Percentiles rank a stretch among this genome's conserved stretches.
Evolutionary conservation across 2,329 filamentous ascomycete species (phyloP).

Genomic region (Teratosphaeria gauchensis): DNA sequence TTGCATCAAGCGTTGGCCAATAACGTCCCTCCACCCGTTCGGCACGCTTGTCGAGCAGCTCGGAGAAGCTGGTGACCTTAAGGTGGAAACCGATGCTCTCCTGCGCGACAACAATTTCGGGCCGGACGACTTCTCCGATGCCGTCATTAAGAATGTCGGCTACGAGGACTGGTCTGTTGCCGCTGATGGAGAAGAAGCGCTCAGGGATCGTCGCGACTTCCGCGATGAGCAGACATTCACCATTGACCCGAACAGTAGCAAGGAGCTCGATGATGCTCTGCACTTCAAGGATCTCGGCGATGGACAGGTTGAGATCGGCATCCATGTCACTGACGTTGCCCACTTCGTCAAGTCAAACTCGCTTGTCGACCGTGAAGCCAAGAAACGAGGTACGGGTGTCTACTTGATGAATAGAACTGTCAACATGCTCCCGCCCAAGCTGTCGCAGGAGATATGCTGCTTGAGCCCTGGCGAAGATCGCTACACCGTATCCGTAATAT

Average conservation of each 20-base stretch:
- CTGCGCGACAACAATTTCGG: conserved; percentile 98
- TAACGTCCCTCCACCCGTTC: conserved; percentile 97
- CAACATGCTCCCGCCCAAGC: conserved; percentile 76
- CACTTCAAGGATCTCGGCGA: conserved; percentile 79
- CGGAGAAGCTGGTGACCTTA: conserved; percentile 92
- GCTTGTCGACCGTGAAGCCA: conserved; percentile 89
- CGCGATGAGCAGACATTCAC: conserved; percentile 82
- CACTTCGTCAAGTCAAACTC: conserved; percentile 97
- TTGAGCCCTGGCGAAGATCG: conserved; percentile 79
- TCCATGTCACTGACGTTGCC: conserved; percentile 89
- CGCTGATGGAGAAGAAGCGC: conserved; percentile 66
- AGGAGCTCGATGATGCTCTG: conserved; percentile 84
- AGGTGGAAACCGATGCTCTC: conserved; percentile 94
- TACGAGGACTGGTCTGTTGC: conserved; percentile 84
- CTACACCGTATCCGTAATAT: conserved; percentile 84
- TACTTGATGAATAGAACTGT: conserved; percentile 86
- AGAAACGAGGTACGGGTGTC: conserved; percentile 93
- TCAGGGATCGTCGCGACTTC: conserved; percentile 78
- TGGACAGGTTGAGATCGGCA: conserved; percentile 83
- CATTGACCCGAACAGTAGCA: conserved; percentile 77
- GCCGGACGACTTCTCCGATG: conserved; percentile 94
- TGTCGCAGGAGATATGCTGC: conserved; percentile 81
- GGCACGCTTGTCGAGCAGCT: conserved; percentile 95
- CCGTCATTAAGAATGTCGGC: conserved; percentile 84
- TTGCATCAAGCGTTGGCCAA: conserved; percentile 98